A percentile compares a stretch with the other conserved stretches of the same genome.
phyloP scores from a whole-genome alignment of 1,284 basidiomycete genomes.

The Somion occarium region DNA sequence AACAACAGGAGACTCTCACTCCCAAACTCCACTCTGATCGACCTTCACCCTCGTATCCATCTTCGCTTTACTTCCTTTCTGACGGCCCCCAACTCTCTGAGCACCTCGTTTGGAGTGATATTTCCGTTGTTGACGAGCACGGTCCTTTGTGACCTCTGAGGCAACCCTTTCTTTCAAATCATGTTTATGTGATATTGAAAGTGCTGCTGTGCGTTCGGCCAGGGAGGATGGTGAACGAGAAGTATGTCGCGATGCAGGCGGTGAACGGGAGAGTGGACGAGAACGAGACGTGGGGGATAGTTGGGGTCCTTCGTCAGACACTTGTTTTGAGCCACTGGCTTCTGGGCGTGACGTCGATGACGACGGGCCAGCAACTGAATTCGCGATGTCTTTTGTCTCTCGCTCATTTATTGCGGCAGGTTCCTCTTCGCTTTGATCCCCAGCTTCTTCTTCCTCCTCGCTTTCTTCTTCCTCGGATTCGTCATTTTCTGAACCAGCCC shows the following conservation, averaged over 20 bases:
- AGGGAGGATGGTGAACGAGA: constrained; percentile 19
- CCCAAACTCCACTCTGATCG: constrained; percentile 62
- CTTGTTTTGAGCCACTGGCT: background rate
- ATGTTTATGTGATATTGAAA: constrained; percentile 14
- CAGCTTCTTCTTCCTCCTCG: constrained; percentile 28
- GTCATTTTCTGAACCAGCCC: constrained; percentile 19
- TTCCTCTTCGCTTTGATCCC: constrained; percentile 30
- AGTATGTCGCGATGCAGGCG: constrained; percentile 19
- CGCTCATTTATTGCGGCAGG: constrained; percentile 18
- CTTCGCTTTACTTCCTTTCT: constrained; percentile 84
- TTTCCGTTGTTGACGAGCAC: constrained; percentile 64
- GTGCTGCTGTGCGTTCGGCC: constrained; percentile 17
- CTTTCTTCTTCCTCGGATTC: constrained; percentile 31
- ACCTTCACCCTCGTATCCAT: constrained; percentile 63
- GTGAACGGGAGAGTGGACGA: constrained; percentile 19
- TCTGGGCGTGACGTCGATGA: background rate
- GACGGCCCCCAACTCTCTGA: constrained; percentile 56
- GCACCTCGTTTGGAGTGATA: constrained; percentile 68
- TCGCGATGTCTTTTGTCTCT: background rate
- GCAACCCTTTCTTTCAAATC: constrained; percentile 56
- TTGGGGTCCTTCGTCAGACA: background rate
- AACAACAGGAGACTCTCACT: no score
- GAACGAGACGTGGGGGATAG: constrained; percentile 13
- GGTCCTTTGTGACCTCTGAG: constrained; percentile 56
- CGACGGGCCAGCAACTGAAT: background rate